Base-by-base conservation (phyloP, 2,329 filamentous ascomycete genomes). In the Neonectria hederae region DNA sequence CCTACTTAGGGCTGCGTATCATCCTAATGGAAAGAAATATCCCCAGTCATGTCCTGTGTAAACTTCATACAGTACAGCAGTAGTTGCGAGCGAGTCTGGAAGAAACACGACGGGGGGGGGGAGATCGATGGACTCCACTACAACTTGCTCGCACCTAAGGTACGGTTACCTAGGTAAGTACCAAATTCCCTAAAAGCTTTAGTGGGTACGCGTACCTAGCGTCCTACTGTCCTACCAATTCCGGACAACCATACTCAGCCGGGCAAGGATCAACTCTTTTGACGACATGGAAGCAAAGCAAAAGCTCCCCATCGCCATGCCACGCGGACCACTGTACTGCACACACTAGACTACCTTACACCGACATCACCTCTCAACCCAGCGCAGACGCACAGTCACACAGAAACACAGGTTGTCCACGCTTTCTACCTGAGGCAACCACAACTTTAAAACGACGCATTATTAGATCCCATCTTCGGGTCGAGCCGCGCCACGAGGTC, bases 221-320 rank as follows among this genome's bases (percentile, higher is more conserved):
- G 10, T 26, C n/a, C 22, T 11, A 19, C 13, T 5, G 28, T 19
- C 48, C 48, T 51, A 32, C n/a, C 38, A 42, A 21, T 21, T 42
- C 38, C n/a, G 38, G 38, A n/a, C 38, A 42, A n/a, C 38, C 7
- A 42, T 19, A 7, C 62, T 59, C 62, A 68, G 57, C 69, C 54
- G 55, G 59, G 58, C 64, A 72, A 56, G 67, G 70, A 65, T 72
- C 52, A 65, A 38, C 60, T 49, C 52, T 62, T 46, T 42, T 42
- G n/a, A 42, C 45, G 49, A n/a, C 48, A n/a, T n/a, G n/a, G n/a
- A 62, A 24, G 22, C 14, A 56, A 52, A 7, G 48, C 22, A 7
- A 30, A 51, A 35, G 32, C 32, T 35, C 32, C 32, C 32, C 32
- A 5, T 35, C 32, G 32, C 32, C 13, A 35, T 35, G 14, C 32